Conservation (phyloP, 805 yeast species). For the Saturnispora saitoi region DNA sequence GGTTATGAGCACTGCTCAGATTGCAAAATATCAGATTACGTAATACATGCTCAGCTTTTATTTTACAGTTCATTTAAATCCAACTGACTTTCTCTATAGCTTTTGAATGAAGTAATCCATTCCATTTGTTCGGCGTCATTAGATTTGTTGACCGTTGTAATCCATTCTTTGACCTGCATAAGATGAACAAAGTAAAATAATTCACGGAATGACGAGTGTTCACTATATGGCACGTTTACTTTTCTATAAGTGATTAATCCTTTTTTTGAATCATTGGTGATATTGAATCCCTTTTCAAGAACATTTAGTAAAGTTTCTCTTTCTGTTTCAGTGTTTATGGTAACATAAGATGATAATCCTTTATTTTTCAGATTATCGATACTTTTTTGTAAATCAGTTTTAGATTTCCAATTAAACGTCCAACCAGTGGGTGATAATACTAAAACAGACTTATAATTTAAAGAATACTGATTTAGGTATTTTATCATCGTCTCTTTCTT, state of each 20-base stretch:
- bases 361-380: neutral
- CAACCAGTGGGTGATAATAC: constrained; percentile 89
- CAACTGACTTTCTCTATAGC: neutral
- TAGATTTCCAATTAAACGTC: constrained; percentile 40
- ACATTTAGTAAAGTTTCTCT: neutral
- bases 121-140: neutral
- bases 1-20: constrained; percentile 8
- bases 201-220: constrained; percentile 86
- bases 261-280: constrained; percentile 1
- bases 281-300: constrained; percentile 10
- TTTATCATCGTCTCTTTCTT: constrained; percentile 36
- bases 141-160: constrained; percentile 69
- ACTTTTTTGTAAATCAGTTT: neutral
- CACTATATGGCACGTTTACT: constrained; percentile 64
- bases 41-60: constrained; percentile 4
- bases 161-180: constrained; percentile 42
- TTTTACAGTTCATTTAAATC: neutral
- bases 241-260: constrained; percentile 15
- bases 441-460: constrained; percentile 49
- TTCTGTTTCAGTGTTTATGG: constrained; percentile 2
- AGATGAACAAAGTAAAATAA: constrained; percentile 54
- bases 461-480: constrained; percentile 41
- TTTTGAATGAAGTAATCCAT: neutral
- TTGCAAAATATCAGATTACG: neutral
- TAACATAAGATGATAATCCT: constrained; percentile 11